A percentile compares a stretch with the other conserved stretches of the same genome.
These are phyloP conservation scores for Hymenoscyphus occultus DNA, from an alignment of 2,329 filamentous ascomycete species.

Conservation along the genomic window DNA sequence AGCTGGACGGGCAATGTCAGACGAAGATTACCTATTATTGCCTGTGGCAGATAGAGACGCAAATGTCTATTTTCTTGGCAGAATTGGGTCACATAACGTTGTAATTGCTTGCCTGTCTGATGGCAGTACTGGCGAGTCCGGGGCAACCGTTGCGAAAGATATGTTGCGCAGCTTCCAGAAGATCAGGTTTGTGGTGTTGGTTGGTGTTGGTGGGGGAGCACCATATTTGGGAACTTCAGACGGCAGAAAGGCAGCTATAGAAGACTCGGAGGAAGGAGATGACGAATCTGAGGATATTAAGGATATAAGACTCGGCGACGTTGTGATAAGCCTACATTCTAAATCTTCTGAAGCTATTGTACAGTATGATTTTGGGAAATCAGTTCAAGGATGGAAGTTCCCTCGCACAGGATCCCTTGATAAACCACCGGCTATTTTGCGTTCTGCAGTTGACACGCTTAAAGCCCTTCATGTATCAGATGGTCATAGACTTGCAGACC, in stretches of 20 bases:
- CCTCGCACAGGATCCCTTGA: constrained; percentile 24
- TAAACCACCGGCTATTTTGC: constrained; percentile 26
- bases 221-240: constrained; percentile 5
- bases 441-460: constrained; percentile 24
- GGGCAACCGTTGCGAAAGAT: constrained; percentile 18
- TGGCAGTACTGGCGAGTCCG: constrained; percentile 16
- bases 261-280: background rate
- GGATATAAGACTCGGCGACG: constrained; percentile 35
- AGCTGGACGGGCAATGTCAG: constrained; percentile 23
- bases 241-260: background rate
- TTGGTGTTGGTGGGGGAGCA: constrained; percentile 19
- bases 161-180: constrained; percentile 18
- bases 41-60: constrained; percentile 9
- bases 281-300: constrained; percentile 9
- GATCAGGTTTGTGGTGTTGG: constrained; percentile 19
- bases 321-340: constrained; percentile 21
- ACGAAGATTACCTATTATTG: constrained; percentile 12
- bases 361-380: constrained; percentile 22
- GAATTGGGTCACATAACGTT: constrained; percentile 20
- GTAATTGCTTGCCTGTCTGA: constrained; percentile 22
- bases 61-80: constrained; percentile 21
- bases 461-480: constrained; percentile 15
- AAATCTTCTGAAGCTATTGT: constrained; percentile 16
- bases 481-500: background rate
- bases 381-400: constrained; percentile 21